Evolutionary conservation across 1,139 yeast species (phyloP), one percentile per base, ranked within the genome.

Genomic region (Hemisphaericaspora subhashii): DNA sequence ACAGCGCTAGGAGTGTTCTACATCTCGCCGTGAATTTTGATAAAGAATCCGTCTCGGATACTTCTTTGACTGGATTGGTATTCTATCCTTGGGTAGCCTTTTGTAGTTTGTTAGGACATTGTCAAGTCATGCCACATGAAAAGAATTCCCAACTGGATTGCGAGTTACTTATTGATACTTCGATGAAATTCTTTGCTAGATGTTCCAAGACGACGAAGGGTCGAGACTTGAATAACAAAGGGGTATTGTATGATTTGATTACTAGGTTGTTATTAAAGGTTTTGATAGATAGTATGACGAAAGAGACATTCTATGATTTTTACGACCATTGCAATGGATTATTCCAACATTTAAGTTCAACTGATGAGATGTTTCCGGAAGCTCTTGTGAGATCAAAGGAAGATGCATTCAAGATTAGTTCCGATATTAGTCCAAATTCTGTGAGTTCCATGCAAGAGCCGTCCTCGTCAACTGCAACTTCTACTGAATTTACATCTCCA

Each of bases 61-160:
- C 65, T 1, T 57, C 55, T 35, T 51, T 53, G 39, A 59, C 62
- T 27, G 64, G 69, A 64, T 39, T 60, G 25, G 42, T 58, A 22
- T 60, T 58, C 37, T 66, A 55, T 41, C 70, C 71, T 0, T 46
- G 63, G 24, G 51, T 62, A 21, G 74, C 74, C 2, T 65, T 54
- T 39, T 52, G 66, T 36, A 58, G 55, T 35, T 39, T 69, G 6
- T 41, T 63, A 14, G 61, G 68, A 0, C 53, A 60, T 31, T 58
- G 68, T 37, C 47, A 68, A 17, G 40, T 40, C 6, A 42, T 27
- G 22, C 43, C 49, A 3, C 38, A 39, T 10, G 44, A 38, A 7
- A n/a, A 26, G 14, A 38, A 32, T 20, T 34, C 47, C 3, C 43
- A 44, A 33, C 35, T 28, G 39, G 61, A 44, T 37, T 47, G 51